phyloP scores from a whole-genome alignment of 176 grass and related monocot species.

The Calamus simplicifolius region DNA sequence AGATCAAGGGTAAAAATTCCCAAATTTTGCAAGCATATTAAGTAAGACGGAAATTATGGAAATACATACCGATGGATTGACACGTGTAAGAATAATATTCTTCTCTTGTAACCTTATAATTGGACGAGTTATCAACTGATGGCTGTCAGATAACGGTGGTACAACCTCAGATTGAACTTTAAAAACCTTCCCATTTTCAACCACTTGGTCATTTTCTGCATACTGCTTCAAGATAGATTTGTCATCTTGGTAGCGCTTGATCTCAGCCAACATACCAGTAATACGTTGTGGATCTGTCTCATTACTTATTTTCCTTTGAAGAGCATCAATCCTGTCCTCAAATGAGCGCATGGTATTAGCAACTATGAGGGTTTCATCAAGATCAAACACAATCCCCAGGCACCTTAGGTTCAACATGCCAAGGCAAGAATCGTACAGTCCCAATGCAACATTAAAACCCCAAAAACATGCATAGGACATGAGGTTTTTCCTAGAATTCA shows the following conservation, averaged over 20 bases:
- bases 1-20: too few species aligned
- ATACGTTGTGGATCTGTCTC: constrained; percentile 71
- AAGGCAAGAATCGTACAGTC: constrained; percentile 76
- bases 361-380: constrained; percentile 94
- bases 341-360: constrained; percentile 81
- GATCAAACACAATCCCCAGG: constrained; percentile 91
- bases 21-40: too few species aligned
- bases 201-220: constrained; percentile 79
- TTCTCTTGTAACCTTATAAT: constrained; percentile 93
- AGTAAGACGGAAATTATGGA: background rate
- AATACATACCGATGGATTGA: constrained; percentile 80
- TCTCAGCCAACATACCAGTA: constrained; percentile 75
- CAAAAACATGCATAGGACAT: constrained; percentile 70
- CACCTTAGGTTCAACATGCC: constrained; percentile 88
- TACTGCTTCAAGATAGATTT: constrained; percentile 86
- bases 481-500: constrained; percentile 61
- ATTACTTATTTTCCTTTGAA: constrained; percentile 89
- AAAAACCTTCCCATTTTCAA: constrained; percentile 80
- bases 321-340: constrained; percentile 85
- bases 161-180: constrained; percentile 90
- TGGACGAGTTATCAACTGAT: constrained; percentile 77
- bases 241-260: constrained; percentile 96
- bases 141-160: constrained; percentile 75
- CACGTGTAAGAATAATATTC: constrained; percentile 86
- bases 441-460: constrained; percentile 71